Percentiles rank a stretch among this genome's conserved stretches.
Conservation (phyloP, 2,329 filamentous ascomycete species). For the Epichloe hybrida region DNA sequence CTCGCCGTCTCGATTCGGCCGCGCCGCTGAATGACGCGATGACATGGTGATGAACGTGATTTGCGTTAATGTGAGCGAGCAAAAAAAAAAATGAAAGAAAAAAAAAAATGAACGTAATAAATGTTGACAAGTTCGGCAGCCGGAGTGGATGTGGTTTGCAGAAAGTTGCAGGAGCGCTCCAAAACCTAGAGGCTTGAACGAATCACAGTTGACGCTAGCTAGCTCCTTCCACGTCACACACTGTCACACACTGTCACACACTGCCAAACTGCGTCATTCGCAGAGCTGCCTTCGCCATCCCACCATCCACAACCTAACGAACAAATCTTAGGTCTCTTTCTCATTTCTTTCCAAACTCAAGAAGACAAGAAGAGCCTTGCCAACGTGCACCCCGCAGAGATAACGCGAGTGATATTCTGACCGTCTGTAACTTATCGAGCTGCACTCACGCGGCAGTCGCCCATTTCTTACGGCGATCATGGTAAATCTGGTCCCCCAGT, state of each 20-base stretch:
- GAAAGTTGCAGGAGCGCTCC: not conserved
- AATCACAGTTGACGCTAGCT: not conserved
- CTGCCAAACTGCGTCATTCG: conserved; percentile 7
- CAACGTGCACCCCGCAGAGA: not conserved
- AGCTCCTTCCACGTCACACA: not conserved
- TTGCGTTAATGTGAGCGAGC: not conserved
- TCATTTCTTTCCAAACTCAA: no score
- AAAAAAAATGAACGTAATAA: no score
- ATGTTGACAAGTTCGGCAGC: not conserved
- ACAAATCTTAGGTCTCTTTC: no score
- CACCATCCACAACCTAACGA: not conserved
- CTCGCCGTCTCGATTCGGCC: conserved; percentile 74
- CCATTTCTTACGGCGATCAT: not conserved
- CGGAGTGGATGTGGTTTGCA: not conserved
- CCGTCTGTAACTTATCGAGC: not conserved
- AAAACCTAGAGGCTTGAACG: not conserved
- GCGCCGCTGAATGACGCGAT: conserved; percentile 30
- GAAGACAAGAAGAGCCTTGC: no score
- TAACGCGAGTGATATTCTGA: not conserved
- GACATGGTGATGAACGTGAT: conserved; percentile 7
- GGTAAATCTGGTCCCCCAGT: not conserved
- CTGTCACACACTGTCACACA: not conserved
- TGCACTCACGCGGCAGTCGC: not conserved
- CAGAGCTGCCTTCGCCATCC: conserved; percentile 6
- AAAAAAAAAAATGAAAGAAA: no score